Evolutionary conservation across 2,329 filamentous ascomycete genomes (phyloP), one percentile per base, ranked within the genome.

Genomic region (Davidsoniella eucalypti): DNA sequence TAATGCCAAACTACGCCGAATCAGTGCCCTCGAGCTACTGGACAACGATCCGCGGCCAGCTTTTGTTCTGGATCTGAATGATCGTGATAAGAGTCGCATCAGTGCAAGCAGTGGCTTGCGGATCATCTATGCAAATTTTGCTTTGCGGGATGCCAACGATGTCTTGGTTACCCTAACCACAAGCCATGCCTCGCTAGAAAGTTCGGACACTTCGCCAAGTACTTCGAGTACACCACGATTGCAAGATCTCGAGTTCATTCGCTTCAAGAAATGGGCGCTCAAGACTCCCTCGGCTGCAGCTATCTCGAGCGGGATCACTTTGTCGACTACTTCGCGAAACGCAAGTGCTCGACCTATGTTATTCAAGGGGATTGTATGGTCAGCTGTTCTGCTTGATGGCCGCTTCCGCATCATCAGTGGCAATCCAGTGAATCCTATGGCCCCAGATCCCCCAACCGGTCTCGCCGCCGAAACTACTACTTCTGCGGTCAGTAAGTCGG

Each of bases 11-110:
- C 29, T 88, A 4, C 75, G 75, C 40, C 73, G 73, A 23, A 69
- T 87, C 47, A 80, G 82, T 21, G 71, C 86, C 8, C 64, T 81
- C 17, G 85, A 90, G 61, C 66, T 90, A 38, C 63, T 92, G 39
- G 84, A 90, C 59, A 75, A 83, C 56, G 85, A 92, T 60, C 76
- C 82, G 46, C 70, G 85, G 44, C 85, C 84, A 2, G 84, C 82
- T 0, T 86, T 90, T 57, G 72, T 90, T 40, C 69, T 90, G 33
- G 84, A 90, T 58, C 64, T 84, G 47, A 67, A 69, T 6, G 76
- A 81, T 57, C 29, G 8, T 9, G 25, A 29, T 18, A 18, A 37
- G 5, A 33, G 38, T 7, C n/a, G n/a, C n/a, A 41, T 29, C 12
- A 12, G 14, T 25, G 62, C 69, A 1, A 61, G 65, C n/a, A 80